Base-by-base conservation (phyloP, 805 yeast genomes). In the Candida yuanshanica region DNA sequence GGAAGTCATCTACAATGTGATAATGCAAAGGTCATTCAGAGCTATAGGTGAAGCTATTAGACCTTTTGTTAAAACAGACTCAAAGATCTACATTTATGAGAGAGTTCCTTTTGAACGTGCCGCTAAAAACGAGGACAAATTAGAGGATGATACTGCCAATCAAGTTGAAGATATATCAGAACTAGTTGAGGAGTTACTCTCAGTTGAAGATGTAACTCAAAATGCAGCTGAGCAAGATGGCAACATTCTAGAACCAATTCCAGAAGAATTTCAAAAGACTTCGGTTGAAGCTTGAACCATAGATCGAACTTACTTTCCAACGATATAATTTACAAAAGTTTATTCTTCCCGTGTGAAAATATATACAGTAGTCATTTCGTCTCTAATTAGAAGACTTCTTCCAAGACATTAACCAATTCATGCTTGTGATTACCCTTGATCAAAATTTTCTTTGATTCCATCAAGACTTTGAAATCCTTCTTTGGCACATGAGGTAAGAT, bases 401-500 rank as follows among this genome's bases (percentile, higher is more conserved):
- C 40, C 17, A 55, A 44, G 12, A 46, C 47, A 12, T 39, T 37
- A 16, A 35, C 24, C 13, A 55, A 22, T 34, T 47, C 47, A 9
- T 45, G 44, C 44, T 50, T 53, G 40, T 53, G 48, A 35, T 44
- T 38, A 12, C 60, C 58, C 45, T 53, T 50, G 35, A 56, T 53
- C 38, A 56, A 37, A 2, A 81, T 63, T 39, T 77, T 72, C 33
- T 70, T 69, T 18, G 82, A 73, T 38, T 72, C 74, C 50, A 68
- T 64, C 43, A 70, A 58, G 33, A 81, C 66, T 45, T 62, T 67
- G 56, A 78, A 74, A 16, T 69, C 62, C 27, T 67, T 62, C 50
- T 67, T 66, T 26, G 72, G 59, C 20, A 82, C 66, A 12, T 63
- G 61, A 5, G 78, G 77, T 34, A 83, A 58, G 20, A 68, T 55